Conservation (phyloP, 116 monocot species). For the Trichopus zeylanicus region DNA sequence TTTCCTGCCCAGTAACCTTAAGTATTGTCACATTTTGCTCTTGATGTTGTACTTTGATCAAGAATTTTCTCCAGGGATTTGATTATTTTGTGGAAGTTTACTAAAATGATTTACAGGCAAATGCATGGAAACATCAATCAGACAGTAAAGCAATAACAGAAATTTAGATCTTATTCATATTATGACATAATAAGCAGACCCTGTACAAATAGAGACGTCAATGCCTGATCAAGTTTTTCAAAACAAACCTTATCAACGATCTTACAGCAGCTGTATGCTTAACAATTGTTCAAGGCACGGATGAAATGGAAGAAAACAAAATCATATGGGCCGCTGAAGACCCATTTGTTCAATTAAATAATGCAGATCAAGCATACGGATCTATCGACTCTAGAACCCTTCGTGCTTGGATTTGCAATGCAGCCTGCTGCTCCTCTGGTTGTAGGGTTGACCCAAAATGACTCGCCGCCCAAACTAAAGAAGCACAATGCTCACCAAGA, state of each 20-base stretch:
- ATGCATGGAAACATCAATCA: no score
- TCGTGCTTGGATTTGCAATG: slow-evolving; percentile 71
- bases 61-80: no score
- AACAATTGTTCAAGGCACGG: not conserved
- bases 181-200: not conserved
- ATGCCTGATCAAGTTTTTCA: not conserved
- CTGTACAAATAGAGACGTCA: not conserved
- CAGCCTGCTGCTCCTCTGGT: slow-evolving; percentile 69
- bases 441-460: slow-evolving; percentile 78
- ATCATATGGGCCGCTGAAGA: not conserved
- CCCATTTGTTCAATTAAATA: not conserved
- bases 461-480: slow-evolving; percentile 82
- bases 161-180: no score
- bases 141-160: no score
- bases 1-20: no score
- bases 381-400: slow-evolving; percentile 73
- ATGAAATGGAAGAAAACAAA: not conserved
- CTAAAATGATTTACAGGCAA: no score
- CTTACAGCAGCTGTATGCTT: not conserved
- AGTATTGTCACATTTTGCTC: no score
- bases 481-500: slow-evolving; percentile 76
- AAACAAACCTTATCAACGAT: not conserved
- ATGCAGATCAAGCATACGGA: not conserved
- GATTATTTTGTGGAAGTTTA: no score
- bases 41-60: no score